Evolutionary conservation across 331 rosid species (phyloP).

Genomic region (Pyrus hybrid): DNA sequence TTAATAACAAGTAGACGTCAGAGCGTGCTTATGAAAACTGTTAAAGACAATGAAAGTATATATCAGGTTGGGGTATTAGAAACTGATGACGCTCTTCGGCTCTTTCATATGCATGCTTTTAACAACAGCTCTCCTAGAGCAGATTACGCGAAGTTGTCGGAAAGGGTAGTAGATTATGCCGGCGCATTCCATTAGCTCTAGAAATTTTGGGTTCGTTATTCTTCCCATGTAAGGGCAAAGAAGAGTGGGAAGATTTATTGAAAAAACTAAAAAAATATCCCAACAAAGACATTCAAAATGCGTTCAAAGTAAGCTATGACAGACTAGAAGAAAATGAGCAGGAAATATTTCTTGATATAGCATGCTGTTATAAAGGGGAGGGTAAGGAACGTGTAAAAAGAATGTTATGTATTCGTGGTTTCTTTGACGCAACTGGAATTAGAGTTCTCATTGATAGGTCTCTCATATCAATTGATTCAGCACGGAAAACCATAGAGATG

Average conservation of each 20-base stretch:
- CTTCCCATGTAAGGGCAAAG: slow-evolving; percentile 16
- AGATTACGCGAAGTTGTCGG: neutral
- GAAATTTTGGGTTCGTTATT: slow-evolving; percentile 27
- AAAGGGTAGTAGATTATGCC: slow-evolving; percentile 1
- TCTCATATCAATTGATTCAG: neutral
- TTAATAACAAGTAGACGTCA: slow-evolving; percentile 10
- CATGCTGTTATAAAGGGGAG: slow-evolving; percentile 34
- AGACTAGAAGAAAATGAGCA: slow-evolving; percentile 5
- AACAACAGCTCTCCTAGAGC: neutral
- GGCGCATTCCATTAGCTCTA: slow-evolving; percentile 14
- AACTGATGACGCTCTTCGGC: neutral
- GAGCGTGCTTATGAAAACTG: neutral
- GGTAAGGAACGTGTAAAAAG: neutral
- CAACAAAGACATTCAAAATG: neutral
- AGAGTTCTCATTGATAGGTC: neutral
- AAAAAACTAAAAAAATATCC: slow-evolving; percentile 14
- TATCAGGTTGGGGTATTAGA: neutral
- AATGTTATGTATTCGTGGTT: slow-evolving; percentile 21
- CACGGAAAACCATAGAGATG: slow-evolving; percentile 6
- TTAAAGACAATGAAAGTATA: neutral
- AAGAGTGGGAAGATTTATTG: slow-evolving; percentile 29
- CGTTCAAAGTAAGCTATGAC: slow-evolving; percentile 24
- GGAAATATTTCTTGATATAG: slow-evolving; percentile 21
- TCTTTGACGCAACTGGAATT: neutral
- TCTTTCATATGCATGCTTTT: slow-evolving; percentile 13